Evolutionary conservation across 2,329 filamentous ascomycete species (phyloP), one percentile per base, ranked within the genome.

Genomic region (Cytospora chrysosperma): DNA sequence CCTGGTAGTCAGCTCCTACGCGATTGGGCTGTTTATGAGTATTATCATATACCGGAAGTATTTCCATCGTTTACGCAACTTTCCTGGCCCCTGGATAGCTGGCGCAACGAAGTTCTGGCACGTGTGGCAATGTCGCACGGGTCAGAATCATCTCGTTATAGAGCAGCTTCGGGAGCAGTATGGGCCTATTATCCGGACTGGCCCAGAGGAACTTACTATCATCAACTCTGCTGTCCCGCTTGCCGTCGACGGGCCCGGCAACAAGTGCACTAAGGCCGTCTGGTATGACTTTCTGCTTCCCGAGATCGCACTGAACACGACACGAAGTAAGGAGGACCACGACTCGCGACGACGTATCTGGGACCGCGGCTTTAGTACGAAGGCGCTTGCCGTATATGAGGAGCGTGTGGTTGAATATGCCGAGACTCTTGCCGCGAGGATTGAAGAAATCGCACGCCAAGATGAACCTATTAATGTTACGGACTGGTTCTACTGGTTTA

Each of bases 281-380:
- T 70, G 66, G 63, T 71, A 71, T 59, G 69, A 71, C 30, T 65
- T 69, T 10, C 43, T 71, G 24, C 59, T 66, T 8, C 69, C 69
- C 3, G 49, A 68, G 19, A 34, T 68, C 9, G 63, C 68, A 0
- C 10, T 70, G 2, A 67, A 64, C 26, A 59, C 65, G 9, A 65
- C 66, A 7, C 65, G 68, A 26, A 56, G 53, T 55, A 61, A 55
- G 9, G 37, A 56, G 12, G 56, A 67, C 7, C 69, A 71, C 19
- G 51, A 53, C 17, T 8, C 27, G 10, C 51, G 51, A 19, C 26
- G 51, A 32, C 26, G 51, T 8, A 32, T 32, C 10, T 53, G 51
- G 51, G 28, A 53, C 27, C n/a, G 28, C 19, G 51, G 51, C 19
- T 53, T 53, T 27, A 53, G 26, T 26, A 6, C 24, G 1, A 52